Base-by-base conservation (phyloP, 345 rosid genomes). In the Brassica nigra region DNA sequence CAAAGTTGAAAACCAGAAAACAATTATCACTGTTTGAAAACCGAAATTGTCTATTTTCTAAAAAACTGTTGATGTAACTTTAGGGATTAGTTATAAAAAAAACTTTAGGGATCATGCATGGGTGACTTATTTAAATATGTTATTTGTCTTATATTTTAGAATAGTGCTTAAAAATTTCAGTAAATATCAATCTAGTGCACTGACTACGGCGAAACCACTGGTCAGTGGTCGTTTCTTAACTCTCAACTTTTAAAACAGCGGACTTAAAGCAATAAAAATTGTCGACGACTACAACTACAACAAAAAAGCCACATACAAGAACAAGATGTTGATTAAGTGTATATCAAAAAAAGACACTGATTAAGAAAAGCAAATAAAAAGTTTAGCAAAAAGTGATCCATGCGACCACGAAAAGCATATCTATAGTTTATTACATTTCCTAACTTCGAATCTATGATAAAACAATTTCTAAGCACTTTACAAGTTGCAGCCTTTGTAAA, bases 351-450 rank as follows among this genome's bases (percentile, higher is more conserved):
- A 47, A 47, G 55, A 47, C 14, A 5, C 36, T n/a, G 7, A 49
- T 68, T 61, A 62, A 74, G 23, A 79, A 74, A 79, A 63, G 55
- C 59, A 68, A 73, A 67, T 10, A 59, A 65, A 74, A 62, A 65
- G 77, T 57, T 78, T 12, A 78, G 63, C 10, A 69, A 57, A 80
- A 68, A 80, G 83, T 52, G 34, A 80, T 34, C 16, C 71, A 37
- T 80, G 79, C 79, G 71, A 80, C 79, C 79, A 80, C 71, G 58
- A 80, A 59, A 74, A 75, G 61, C 83, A 75, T 75, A 78, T 75
- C 29, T 68, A 59, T 59, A 69, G 23, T 62, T 61, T 62, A 68
- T 62, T 34, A 36, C 18, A 79, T 68, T 62, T 74, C 47, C 42
- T 5, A 68, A 16, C 12, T 47, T 47, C 55, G 70, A 74, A 49